Base-by-base conservation (phyloP, 345 rosid species). In the Gossypium stocksii region DNA sequence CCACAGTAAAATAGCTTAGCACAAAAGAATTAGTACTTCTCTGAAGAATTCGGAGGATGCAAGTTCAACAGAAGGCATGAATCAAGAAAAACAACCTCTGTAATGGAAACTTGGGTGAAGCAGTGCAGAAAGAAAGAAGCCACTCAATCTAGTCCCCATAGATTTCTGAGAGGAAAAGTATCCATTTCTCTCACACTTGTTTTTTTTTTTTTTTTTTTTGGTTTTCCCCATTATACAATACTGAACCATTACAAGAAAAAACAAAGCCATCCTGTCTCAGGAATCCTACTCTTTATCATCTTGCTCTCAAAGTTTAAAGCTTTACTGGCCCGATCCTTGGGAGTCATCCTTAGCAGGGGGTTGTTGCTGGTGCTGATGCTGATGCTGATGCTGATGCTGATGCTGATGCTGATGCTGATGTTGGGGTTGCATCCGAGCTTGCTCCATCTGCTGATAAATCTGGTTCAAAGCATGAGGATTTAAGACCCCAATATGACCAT, bases 371-470 rank as follows among this genome's bases (percentile, higher is more conserved):
- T 44, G 70, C 60, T 85, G 87, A 69, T 82, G 84, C 58, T 80
- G 83, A 58, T 84, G 86, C 49, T 88, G 85, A n/a, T 20, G 70
- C 52, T 44, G 70, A n/a, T 44, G 70, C 60, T 85, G 87, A 69
- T 20, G 70, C 52, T 44, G 70, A n/a, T 44, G 70, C 60, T 85
- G 87, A 69, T 82, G 84, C 58, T 80, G 83, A 58, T 84, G 86
- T 53, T 88, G 85, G 48, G 81, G 88, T 4, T 78, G 85, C 77
- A 81, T 76, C 79, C 88, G 87, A 69, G 82, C 89, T 61, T 92
- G 97, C 53, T 91, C 85, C 88, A 90, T 89, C 85, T 94, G 98
- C 83, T 94, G 98, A 87, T 94, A 94, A 78, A 94, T 83, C 86
- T 89, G 97, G 77, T 73, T 79, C 78, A 90, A 87, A 60, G 96